phyloP scores from a whole-genome alignment of 495 filamentous ascomycete species.

The Clavariopsis aquatica region DNA sequence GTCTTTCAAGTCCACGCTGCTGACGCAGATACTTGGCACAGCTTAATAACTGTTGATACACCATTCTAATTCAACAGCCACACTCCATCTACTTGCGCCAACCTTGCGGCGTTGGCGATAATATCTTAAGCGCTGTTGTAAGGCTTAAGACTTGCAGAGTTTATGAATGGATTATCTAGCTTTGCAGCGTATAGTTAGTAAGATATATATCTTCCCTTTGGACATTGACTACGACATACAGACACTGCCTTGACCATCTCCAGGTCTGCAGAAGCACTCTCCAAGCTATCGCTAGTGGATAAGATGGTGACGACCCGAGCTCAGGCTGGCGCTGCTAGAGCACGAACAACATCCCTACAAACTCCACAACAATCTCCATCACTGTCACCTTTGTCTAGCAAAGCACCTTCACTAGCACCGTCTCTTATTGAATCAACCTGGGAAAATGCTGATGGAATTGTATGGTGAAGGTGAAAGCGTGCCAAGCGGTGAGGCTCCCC shows the following conservation, averaged over 20 bases:
- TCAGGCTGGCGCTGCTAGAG: conserved; percentile 33
- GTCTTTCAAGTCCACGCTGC: neutral
- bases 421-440: conserved; percentile 24
- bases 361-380: neutral
- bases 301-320: conserved; percentile 37
- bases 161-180: conserved; percentile 7
- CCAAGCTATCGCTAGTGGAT: conserved; percentile 32
- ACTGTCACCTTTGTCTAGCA: conserved; percentile 2
- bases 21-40: conserved; percentile 11
- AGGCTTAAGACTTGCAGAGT: conserved; percentile 13
- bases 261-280: conserved; percentile 36
- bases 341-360: conserved; percentile 9
- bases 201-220: conserved; percentile 20
- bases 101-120: conserved; percentile 8
- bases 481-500: too few relatives aligned
- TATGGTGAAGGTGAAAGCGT: too few relatives aligned
- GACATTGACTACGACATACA: neutral
- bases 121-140: neutral
- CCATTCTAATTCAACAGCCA: conserved; percentile 12
- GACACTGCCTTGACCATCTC: conserved; percentile 12
- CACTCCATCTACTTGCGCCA: conserved; percentile 7
- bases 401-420: conserved; percentile 6
- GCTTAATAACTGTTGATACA: neutral
- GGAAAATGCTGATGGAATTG: too few relatives aligned
- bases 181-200: conserved; percentile 20